Percentiles rank a stretch among this genome's conserved stretches.
Conservation (phyloP, 163 green algal genomes). For the Chlorella variabilis region DNA sequence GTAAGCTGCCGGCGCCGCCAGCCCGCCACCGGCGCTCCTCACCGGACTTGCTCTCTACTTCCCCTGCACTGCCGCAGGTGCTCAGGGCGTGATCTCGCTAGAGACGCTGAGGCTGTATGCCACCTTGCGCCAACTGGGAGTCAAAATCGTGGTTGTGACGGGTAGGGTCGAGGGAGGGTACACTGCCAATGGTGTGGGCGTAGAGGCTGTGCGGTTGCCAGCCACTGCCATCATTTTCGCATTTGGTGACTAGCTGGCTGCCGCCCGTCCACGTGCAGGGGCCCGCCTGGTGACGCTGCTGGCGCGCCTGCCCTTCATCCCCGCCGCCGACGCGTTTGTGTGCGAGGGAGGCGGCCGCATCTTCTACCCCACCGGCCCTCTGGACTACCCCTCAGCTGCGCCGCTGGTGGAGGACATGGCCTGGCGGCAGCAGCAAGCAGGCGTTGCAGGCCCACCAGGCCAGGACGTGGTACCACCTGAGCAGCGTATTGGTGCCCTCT, state of each 20-base stretch:
- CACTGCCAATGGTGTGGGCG: no score
- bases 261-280: background rate
- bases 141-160: slow-evolving; percentile 67
- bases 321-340: slow-evolving; percentile 79
- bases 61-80: slow-evolving; percentile 16
- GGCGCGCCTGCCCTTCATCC: slow-evolving; percentile 83
- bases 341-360: slow-evolving; percentile 87
- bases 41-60: background rate
- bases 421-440: slow-evolving; percentile 64
- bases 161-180: background rate
- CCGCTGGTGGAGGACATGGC: slow-evolving; percentile 76
- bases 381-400: slow-evolving; percentile 49
- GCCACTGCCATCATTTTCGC: no score
- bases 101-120: slow-evolving; percentile 59
- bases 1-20: background rate
- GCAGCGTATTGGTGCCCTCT: slow-evolving; percentile 68
- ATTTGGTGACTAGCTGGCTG: no score
- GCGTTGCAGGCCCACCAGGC: slow-evolving; percentile 49
- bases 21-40: background rate
- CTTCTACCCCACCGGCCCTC: slow-evolving; percentile 61
- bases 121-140: slow-evolving; percentile 45
- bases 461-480: slow-evolving; percentile 61
- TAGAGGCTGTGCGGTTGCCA: no score
- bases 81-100: slow-evolving; percentile 70
- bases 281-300: slow-evolving; percentile 79